These are phyloP conservation scores for Zygotorulaspora mrakii DNA, from an alignment of 1,139 yeast species.

Conservation along the genomic window DNA sequence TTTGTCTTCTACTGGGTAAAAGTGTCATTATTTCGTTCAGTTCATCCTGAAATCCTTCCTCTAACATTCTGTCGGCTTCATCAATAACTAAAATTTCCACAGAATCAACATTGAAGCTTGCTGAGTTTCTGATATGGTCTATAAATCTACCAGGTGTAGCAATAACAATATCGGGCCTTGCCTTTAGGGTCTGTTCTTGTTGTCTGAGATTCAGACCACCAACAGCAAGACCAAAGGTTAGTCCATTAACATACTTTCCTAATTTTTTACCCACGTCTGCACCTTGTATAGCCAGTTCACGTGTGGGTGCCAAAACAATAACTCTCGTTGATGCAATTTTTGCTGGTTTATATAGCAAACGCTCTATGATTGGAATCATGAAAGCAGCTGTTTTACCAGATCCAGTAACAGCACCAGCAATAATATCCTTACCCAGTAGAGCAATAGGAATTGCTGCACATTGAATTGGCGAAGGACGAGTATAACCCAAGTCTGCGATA, in stretches of 20 bases:
- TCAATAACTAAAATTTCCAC: slow-evolving; percentile 91
- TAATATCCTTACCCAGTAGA: slow-evolving; percentile 84
- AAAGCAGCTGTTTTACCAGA: slow-evolving; percentile 99
- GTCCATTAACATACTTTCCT: slow-evolving; percentile 68
- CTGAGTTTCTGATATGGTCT: slow-evolving; percentile 93
- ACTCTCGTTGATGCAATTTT: slow-evolving; percentile 86
- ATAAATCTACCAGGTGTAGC: slow-evolving; percentile 98
- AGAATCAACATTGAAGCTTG: slow-evolving; percentile 83
- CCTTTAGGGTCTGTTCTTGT: slow-evolving; percentile 89
- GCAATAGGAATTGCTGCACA: slow-evolving; percentile 92
- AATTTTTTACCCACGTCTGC: slow-evolving; percentile 87
- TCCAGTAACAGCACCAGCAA: slow-evolving; percentile 99
- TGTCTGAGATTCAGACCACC: slow-evolving; percentile 95
- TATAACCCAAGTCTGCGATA: slow-evolving; percentile 71
- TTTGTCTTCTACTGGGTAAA: slow-evolving; percentile 88
- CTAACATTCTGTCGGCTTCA: slow-evolving; percentile 95
- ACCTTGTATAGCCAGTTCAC: slow-evolving; percentile 96
- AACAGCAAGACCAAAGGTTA: slow-evolving; percentile 87
- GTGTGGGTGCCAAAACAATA: slow-evolving; percentile 86
- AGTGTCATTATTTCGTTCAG: slow-evolving; percentile 82
- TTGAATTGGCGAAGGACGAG: slow-evolving; percentile 90
- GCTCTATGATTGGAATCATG: slow-evolving; percentile 91
- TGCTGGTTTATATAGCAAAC: slow-evolving; percentile 83
- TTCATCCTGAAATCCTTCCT: slow-evolving; percentile 96
- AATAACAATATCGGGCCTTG: slow-evolving; percentile 91